phyloP scores from a whole-genome alignment of 768 basidiomycete species.

The Termitomyces sp. region DNA sequence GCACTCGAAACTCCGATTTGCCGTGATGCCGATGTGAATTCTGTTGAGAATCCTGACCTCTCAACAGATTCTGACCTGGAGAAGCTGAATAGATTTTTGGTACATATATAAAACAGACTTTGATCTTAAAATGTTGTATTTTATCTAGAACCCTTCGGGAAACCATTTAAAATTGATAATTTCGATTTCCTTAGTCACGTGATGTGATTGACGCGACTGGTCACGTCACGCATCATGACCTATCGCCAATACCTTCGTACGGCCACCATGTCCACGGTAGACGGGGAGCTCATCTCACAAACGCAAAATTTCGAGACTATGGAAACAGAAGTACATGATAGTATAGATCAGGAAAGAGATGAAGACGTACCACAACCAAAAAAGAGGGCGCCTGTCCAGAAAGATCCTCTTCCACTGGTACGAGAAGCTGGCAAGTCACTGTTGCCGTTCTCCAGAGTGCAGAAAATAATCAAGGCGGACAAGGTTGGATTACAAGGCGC shows the following conservation, averaged over 20 bases:
- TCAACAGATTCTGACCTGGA: no score
- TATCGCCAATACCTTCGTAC: no score
- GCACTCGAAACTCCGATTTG: no score
- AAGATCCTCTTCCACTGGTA: constrained; percentile 21
- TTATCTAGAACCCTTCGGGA: no score
- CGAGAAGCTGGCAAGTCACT: constrained; percentile 61
- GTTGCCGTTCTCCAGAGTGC: constrained; percentile 74
- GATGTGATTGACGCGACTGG: constrained; percentile 11
- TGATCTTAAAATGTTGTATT: no score
- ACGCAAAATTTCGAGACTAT: constrained; percentile 2
- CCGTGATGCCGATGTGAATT: no score
- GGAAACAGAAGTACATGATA: background rate
- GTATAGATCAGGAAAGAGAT: background rate
- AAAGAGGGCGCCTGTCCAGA: constrained; percentile 23
- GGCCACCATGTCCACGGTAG: constrained; percentile 8
- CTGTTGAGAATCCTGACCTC: no score
- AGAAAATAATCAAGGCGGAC: constrained; percentile 84
- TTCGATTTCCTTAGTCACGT: no score
- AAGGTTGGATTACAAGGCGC: constrained; percentile 41
- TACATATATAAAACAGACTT: no score
- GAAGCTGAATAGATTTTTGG: no score
- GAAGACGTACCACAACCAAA: constrained; percentile 14
- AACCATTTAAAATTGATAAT: no score
- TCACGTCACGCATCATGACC: constrained; percentile 12
- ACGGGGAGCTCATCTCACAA: background rate